A percentile compares a stretch with the other conserved stretches of the same genome.
Evolutionary conservation across 2,329 filamentous ascomycete species (phyloP).

Genomic region (Monosporascus sp.): DNA sequence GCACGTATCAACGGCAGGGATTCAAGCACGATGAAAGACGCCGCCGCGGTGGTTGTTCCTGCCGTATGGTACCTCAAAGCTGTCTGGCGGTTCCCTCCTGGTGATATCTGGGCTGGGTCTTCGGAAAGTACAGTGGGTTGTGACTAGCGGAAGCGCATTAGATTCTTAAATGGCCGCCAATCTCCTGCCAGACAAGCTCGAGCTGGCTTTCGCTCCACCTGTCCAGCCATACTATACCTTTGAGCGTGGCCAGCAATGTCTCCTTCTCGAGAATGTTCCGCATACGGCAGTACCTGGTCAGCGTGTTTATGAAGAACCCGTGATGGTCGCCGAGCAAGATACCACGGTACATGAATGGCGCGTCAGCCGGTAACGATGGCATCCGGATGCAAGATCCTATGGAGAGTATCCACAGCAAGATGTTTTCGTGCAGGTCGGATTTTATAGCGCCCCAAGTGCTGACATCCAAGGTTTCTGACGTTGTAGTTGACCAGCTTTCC

Average conservation of each 20-base stretch:
- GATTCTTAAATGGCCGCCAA: constrained; percentile 13
- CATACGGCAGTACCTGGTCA: constrained; percentile 21
- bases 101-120: not conserved
- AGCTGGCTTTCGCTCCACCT: constrained; percentile 28
- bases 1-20: not conserved
- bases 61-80: not conserved
- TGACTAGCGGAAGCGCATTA: constrained; percentile 1
- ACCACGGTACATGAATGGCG: constrained; percentile 9
- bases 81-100: not conserved
- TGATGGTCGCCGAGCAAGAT: constrained; percentile 17
- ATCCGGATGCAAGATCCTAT: constrained; percentile 26
- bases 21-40: not conserved
- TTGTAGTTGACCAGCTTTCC: constrained; percentile 6
- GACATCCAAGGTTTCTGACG: constrained; percentile 1
- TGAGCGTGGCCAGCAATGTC: constrained; percentile 17
- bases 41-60: not conserved
- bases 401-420: constrained; percentile 28
- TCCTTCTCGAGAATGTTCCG: constrained; percentile 21
- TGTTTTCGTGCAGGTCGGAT: constrained; percentile 24
- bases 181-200: constrained; percentile 21
- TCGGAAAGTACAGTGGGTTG: not conserved
- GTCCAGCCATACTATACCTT: constrained; percentile 24
- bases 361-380: constrained; percentile 8
- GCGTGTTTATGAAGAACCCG: constrained; percentile 24
- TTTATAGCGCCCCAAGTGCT: not conserved